phyloP scores from a whole-genome alignment of 306 rosid species.

The Vigna mungo region DNA sequence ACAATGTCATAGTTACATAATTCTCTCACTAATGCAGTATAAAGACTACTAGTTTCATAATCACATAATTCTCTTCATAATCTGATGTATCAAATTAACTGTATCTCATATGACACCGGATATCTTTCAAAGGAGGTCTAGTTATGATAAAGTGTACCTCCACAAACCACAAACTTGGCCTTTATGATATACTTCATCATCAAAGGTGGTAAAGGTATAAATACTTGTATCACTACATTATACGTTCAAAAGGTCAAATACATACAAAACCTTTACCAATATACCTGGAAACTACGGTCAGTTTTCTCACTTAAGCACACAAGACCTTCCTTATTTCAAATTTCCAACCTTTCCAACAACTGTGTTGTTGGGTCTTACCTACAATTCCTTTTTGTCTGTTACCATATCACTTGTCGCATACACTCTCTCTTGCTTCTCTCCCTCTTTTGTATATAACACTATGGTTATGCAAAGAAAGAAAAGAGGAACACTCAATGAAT shows the following conservation, averaged over 20 bases:
- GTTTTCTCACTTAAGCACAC: constrained; percentile 28
- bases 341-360: constrained; percentile 46
- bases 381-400: constrained; percentile 38
- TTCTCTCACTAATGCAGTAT: too few relatives aligned
- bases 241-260: too few relatives aligned
- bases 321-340: constrained; percentile 15
- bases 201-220: too few relatives aligned
- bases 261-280: background rate
- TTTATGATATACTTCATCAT: too few relatives aligned
- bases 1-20: background rate
- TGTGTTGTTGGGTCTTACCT: constrained; percentile 46
- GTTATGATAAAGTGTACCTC: background rate
- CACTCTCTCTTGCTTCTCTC: constrained; percentile 1
- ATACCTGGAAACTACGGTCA: background rate
- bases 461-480: constrained; percentile 9
- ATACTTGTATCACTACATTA: too few relatives aligned
- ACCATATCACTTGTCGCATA: constrained; percentile 13
- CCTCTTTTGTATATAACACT: constrained; percentile 33
- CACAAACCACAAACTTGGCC: background rate
- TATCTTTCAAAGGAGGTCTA: background rate
- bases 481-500: constrained; percentile 31
- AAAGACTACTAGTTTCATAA: background rate
- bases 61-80: background rate
- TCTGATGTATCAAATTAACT: too few relatives aligned
- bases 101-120: background rate